These are phyloP conservation scores for Ceratobasidium sp. DNA, from an alignment of 1,284 basidiomycete species.

Conservation along the genomic window DNA sequence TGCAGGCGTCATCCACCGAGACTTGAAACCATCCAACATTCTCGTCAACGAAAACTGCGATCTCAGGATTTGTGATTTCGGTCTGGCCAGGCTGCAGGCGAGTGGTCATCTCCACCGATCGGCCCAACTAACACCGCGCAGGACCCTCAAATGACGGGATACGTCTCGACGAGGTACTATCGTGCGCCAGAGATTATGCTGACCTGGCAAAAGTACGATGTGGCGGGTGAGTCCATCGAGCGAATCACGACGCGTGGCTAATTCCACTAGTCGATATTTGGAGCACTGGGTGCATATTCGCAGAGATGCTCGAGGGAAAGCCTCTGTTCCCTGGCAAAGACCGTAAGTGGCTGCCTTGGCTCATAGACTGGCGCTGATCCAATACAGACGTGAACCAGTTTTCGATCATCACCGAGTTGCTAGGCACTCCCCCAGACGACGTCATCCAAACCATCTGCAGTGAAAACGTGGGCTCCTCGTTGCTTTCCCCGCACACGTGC, in stretches of 20 bases:
- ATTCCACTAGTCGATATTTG: constrained; percentile 82
- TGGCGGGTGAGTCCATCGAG: constrained; percentile 63
- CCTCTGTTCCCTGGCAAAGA: constrained; percentile 99
- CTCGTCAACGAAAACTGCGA: constrained; percentile 99
- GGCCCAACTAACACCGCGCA: constrained; percentile 57
- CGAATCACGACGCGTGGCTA: constrained; percentile 2
- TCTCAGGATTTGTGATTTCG: constrained; percentile 99
- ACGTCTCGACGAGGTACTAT: constrained; percentile 98
- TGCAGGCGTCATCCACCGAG: constrained; percentile 97
- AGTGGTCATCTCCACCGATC: background rate
- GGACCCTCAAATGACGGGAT: constrained; percentile 99
- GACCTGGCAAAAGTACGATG: constrained; percentile 99
- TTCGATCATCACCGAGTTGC: constrained; percentile 98
- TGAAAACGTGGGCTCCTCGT: constrained; percentile 77
- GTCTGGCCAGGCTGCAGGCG: constrained; percentile 77
- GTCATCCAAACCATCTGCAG: constrained; percentile 99
- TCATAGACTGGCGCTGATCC: background rate
- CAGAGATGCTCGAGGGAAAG: constrained; percentile 99
- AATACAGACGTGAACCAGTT: constrained; percentile 97
- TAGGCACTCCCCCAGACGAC: constrained; percentile 98
- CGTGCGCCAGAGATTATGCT: constrained; percentile 99
- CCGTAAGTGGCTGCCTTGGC: constrained; percentile 62
- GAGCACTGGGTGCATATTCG: constrained; percentile 99
- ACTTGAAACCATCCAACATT: constrained; percentile 99
- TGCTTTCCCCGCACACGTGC: background rate